These are phyloP conservation scores for Aspergillus aculeatinus DNA, from an alignment of 2,329 filamentous ascomycete species.

Conservation along the genomic window DNA sequence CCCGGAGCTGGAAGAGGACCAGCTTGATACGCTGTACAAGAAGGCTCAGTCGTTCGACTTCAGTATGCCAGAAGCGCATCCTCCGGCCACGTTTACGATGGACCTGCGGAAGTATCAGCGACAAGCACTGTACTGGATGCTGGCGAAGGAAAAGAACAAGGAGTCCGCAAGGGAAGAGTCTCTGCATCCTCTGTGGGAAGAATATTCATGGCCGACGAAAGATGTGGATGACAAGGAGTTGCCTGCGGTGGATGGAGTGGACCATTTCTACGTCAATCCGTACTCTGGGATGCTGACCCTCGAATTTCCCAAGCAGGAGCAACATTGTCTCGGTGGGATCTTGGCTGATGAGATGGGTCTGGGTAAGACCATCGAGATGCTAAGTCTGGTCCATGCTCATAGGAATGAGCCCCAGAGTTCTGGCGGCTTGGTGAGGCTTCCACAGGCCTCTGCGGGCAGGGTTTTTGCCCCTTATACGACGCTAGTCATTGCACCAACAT, in stretches of 20 bases:
- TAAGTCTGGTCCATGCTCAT: slow-evolving; percentile 86
- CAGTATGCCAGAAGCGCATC: slow-evolving; percentile 80
- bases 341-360: slow-evolving; percentile 96
- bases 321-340: slow-evolving; percentile 90
- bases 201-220: slow-evolving; percentile 84
- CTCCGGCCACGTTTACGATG: slow-evolving; percentile 78
- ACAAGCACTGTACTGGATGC: slow-evolving; percentile 95
- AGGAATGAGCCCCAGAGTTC: slow-evolving; percentile 56
- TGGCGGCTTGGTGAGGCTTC: slow-evolving; percentile 63
- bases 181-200: slow-evolving; percentile 97
- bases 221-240: slow-evolving; percentile 82
- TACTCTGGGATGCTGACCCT: slow-evolving; percentile 93
- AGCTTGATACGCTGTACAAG: slow-evolving; percentile 88
- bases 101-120: slow-evolving; percentile 88
- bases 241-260: slow-evolving; percentile 62
- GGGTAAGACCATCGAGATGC: slow-evolving; percentile 98
- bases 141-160: slow-evolving; percentile 83
- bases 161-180: slow-evolving; percentile 70
- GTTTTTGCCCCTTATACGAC: slow-evolving; percentile 82
- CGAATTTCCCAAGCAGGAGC: slow-evolving; percentile 88
- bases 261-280: slow-evolving; percentile 89
- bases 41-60: slow-evolving; percentile 98
- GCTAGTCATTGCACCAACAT: slow-evolving; percentile 94
- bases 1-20: slow-evolving; percentile 88
- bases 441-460: slow-evolving; percentile 56